Conservation (phyloP, 176 grass and related monocot species). For the Triticum timopheevii region DNA sequence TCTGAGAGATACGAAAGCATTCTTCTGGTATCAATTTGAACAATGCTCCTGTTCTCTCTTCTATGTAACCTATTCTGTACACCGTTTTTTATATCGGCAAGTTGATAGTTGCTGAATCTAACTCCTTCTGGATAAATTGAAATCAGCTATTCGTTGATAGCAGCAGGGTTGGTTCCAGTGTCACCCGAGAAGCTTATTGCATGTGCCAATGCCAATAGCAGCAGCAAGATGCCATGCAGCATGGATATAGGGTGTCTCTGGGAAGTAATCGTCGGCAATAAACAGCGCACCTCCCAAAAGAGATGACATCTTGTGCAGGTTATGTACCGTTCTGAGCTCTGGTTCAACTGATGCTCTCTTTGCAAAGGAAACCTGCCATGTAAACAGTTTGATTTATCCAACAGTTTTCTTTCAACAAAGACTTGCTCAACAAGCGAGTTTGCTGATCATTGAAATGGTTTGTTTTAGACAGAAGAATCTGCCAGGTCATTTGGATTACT, state of each 20-base stretch:
- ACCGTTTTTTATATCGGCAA: slow-evolving; percentile 13
- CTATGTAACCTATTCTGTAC: slow-evolving; percentile 21
- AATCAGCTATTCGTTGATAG: slow-evolving; percentile 41
- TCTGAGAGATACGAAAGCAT: neutral
- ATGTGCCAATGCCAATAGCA: slow-evolving; percentile 74
- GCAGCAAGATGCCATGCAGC: slow-evolving; percentile 97
- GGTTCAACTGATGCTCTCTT: slow-evolving; percentile 74
- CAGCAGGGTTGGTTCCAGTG: slow-evolving; percentile 11
- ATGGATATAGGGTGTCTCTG: slow-evolving; percentile 78
- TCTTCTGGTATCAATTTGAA: slow-evolving; percentile 5
- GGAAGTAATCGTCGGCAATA: slow-evolving; percentile 78
- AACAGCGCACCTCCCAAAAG: slow-evolving; percentile 81
- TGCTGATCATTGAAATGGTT: neutral
- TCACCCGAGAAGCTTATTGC: slow-evolving; percentile 93
- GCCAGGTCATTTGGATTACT: slow-evolving; percentile 28
- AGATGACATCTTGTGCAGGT: slow-evolving; percentile 88
- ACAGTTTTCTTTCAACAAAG: neutral
- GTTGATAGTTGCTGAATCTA: slow-evolving; percentile 20
- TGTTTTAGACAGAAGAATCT: neutral
- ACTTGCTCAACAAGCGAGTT: neutral
- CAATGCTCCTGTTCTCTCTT: neutral
- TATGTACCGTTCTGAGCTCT: slow-evolving; percentile 79
- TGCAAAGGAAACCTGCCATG: slow-evolving; percentile 70
- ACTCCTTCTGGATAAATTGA: slow-evolving; percentile 9
- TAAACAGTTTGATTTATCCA: neutral